Percentiles rank a stretch among this genome's conserved stretches.
phyloP scores from a whole-genome alignment of 495 filamentous ascomycete genomes.

The Neurospora cerealis region DNA sequence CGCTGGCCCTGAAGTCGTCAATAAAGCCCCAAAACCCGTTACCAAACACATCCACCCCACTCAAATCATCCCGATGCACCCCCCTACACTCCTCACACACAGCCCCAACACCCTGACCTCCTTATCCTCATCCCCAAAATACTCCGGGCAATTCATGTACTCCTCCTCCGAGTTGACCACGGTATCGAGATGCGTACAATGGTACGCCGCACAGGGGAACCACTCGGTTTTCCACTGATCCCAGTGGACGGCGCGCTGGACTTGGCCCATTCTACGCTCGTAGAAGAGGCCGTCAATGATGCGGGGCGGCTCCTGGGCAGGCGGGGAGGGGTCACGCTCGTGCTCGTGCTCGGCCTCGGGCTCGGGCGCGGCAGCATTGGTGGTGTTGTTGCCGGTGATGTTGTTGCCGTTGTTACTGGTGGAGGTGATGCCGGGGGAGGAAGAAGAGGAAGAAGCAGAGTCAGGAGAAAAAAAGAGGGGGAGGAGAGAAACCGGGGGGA shows the following conservation, averaged over 20 bases:
- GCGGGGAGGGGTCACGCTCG: background rate
- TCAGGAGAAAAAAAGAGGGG: background rate
- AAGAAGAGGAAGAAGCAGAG: background rate
- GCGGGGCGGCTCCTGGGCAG: background rate
- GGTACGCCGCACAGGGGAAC: background rate
- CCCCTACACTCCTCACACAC: background rate
- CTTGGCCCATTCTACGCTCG: background rate
- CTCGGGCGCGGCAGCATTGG: background rate
- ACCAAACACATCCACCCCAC: background rate
- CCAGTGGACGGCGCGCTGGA: background rate
- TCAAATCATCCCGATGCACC: background rate
- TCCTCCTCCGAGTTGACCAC: background rate
- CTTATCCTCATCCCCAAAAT: background rate
- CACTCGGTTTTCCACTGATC: background rate
- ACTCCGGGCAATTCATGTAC: background rate
- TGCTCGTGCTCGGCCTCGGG: background rate
- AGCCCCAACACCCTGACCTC: background rate
- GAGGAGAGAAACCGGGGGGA: background rate
- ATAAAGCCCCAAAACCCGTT: background rate
- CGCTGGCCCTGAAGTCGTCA: background rate
- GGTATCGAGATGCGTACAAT: background rate
- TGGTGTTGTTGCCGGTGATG: background rate
- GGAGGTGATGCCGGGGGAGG: background rate
- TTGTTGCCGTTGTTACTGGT: background rate
- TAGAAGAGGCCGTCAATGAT: background rate